Evolutionary conservation across 2,329 filamentous ascomycete species (phyloP), one percentile per base, ranked within the genome.

Genomic region (Clonostachys chloroleuca): DNA sequence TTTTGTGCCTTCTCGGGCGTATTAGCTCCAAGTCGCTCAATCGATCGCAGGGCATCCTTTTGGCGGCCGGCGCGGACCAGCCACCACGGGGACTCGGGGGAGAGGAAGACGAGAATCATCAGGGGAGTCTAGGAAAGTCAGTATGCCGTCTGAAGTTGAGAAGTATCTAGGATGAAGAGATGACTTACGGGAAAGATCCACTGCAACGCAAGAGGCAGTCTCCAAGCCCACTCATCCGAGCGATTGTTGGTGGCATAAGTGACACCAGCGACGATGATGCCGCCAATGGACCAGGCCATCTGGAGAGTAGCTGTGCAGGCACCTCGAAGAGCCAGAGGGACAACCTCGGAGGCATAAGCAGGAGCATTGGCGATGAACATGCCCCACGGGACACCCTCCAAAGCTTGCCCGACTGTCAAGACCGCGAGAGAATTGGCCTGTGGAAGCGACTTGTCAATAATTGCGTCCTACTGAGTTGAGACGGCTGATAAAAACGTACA

Each of bases 331-430:
- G 68, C 72, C 20, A 57, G 65, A 14, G 68, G 68, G 55, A 66
- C 69, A 39, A 72, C 65, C 20, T 78, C 75, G 3, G 75, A 65
- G 1, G 74, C 74, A 50, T 78, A 78, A 0, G 74, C 70, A 0
- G 70, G 69, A 0, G 67, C 73, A 17, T 77, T 62, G 0, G 73
- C 75, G 12, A 74, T 57, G 50, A 74, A 78, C 50, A 72, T 70
- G 0, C 74, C 75, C 3, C 77, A 54, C 0, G 67, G 66, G 6
- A 75, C 30, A 17, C 72, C 71, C 0, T 74, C 60, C 34, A 77
- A 62, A 20, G 75, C 58, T 54, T 75, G 72, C 42, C 70, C 63
- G 18, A 72, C 59, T 33, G 77, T 57, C 48, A 77, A 74, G 3
- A 65, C 64, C 2, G 53, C 57, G 10, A 61, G 24, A 30, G 17